Base-by-base conservation (phyloP, 2,329 filamentous ascomycete genomes). In the Aspergillus intermedius region DNA sequence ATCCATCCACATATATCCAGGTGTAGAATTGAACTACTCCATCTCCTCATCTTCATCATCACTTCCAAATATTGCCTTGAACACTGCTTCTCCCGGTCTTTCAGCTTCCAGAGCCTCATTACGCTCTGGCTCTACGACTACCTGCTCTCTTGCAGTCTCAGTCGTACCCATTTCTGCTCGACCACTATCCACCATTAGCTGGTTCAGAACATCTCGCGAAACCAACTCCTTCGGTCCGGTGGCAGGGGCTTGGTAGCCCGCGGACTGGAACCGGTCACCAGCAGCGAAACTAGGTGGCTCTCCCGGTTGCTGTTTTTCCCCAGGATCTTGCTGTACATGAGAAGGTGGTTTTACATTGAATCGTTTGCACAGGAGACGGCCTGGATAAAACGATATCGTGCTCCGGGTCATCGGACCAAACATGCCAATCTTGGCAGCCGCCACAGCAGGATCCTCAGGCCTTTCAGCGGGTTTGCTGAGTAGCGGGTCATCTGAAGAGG, bases 61-160 rank as follows among this genome's bases (percentile, higher is more conserved):
- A 64, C 90, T 88, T 5, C 91, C 91, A 77, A 97, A 97, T 25
- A 97, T 90, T n/a, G 89, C 88, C 57, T 82, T 88, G 60, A 96
- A 90, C 0, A 96, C 84, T 40, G 87, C 87, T 44, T 91, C 88
- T 13, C 86, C 83, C 1, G 90, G 87, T 47, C 82, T 78, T 59
- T 83, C 76, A 0, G 79, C 84, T 61, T 94, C 87, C 8, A 95
- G 63, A 3, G 86, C 87, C 49, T 89, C 85, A 59, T 95, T 95
- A 55, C 76, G 80, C 54, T 88, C 86, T 0, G 83, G 78, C 64
- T 95, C 81, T 21, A 93, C 77, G 30, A 72, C 66, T 7, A 65
- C 56, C 40, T 56, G 60, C 30, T 55, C 48, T 52, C 28, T 49
- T 39, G 49, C 40, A 6, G 45, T 42, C 21, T 28, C 52, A 42